A percentile compares a stretch with the other conserved stretches of the same genome.
Evolutionary conservation across 2,329 filamentous ascomycete genomes (phyloP).

Genomic region (Diaporthe eres): DNA sequence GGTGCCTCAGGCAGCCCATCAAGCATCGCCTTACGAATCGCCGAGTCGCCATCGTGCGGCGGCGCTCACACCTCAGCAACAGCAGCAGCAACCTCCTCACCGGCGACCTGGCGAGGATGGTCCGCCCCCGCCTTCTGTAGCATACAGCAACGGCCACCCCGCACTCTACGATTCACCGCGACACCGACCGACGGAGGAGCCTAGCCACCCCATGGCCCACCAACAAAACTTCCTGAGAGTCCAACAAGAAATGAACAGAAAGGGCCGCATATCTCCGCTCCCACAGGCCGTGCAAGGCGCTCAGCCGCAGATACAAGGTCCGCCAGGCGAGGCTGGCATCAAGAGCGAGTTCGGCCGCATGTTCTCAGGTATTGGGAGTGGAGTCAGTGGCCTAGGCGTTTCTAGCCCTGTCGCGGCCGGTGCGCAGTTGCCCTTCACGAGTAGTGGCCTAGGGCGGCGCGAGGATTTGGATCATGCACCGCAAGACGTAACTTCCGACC

Average conservation of each 20-base stretch:
- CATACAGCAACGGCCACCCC: conserved; percentile 60
- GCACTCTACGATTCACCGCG: conserved; percentile 60
- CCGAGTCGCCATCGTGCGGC: conserved; percentile 64
- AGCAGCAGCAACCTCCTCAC: conserved; percentile 53
- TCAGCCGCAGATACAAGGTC: conserved; percentile 83
- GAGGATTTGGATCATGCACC: conserved; percentile 64
- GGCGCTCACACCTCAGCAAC: conserved; percentile 53
- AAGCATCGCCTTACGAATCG: conserved; percentile 60
- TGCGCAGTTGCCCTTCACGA: conserved; percentile 62
- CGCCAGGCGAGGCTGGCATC: conserved; percentile 87
- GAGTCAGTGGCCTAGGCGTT: conserved; percentile 64
- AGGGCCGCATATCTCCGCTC: conserved; percentile 87
- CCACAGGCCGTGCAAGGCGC: conserved; percentile 95
- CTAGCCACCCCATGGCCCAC: conserved; percentile 69
- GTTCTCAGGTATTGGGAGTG: conserved; percentile 89
- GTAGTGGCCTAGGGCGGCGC: conserved; percentile 61
- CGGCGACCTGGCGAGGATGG: conserved; percentile 62
- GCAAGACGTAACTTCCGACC: conserved; percentile 55
- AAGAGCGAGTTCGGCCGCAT: conserved; percentile 96
- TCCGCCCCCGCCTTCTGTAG: conserved; percentile 64
- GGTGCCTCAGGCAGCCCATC: conserved; percentile 49
- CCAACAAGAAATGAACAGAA: conserved; percentile 85
- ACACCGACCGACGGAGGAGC: conserved; percentile 62
- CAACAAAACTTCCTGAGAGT: conserved; percentile 81
- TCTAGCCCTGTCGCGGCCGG: conserved; percentile 65